Evolutionary conservation across 768 basidiomycete genomes (phyloP), one percentile per base, ranked within the genome.

Genomic region (Termitomyces heimii): DNA sequence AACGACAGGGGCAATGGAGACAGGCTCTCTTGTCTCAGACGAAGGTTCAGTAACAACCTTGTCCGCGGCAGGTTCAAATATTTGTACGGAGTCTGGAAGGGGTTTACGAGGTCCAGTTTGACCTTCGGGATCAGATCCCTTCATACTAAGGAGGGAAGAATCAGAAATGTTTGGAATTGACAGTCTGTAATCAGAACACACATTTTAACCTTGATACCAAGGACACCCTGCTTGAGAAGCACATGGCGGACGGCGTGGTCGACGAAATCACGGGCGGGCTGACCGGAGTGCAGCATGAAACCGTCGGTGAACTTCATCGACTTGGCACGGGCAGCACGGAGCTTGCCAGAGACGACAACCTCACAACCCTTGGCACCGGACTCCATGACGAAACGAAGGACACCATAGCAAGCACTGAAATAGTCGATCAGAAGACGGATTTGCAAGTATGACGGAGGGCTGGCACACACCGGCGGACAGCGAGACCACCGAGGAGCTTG

Each of bases 151-250:
- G 12, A 24, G 43, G 57, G 44, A 16, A 16, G 35, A 22, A 14
- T 34, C 28, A 37, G 24, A 61, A 45, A 72, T 59, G 37, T 46
- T 28, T 22, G 8, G n/a, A 1, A 40, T 4, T 20, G 9, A 40
- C 39, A 1, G n/a, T 20, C 9, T 20, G n/a, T 24, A 8, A 13
- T 26, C 50, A 50, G 12, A 22, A 62, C 75, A 53, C 69, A 95
- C 94, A 98, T 99, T 80, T 98, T 99, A 69, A 99, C 97, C 76
- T 99, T 99, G 84, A 99, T 98, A 70, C 97, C 97, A 61, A 99
- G 84, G 51, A 99, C 97, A 85, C 97, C 97, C 74, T 99, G 97
- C 66, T 92, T 89, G 63, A 99, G 85, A 67, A 98, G 84, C 67
- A 98, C 97, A 80, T 99, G 97, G 65, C 97, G 86, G 67, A 98